Evolutionary conservation across 345 rosid species (phyloP).

Genomic region (Diplotaxis tenuifolia): DNA sequence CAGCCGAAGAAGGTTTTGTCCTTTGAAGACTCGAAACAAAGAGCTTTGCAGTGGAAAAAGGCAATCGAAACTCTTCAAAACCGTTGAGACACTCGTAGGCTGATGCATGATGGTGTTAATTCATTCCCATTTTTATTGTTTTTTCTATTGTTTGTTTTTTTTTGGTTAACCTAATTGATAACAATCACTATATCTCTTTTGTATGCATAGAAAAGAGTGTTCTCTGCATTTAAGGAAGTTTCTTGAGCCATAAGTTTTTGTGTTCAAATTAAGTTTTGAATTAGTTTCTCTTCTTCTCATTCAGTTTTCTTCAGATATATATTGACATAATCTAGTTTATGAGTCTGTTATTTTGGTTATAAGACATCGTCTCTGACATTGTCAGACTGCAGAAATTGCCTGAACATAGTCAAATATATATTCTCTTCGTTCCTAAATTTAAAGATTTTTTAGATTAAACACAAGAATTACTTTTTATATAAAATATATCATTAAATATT

Average conservation of each 20-base stretch:
- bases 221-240: neutral
- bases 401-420: neutral
- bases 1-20: slow-evolving; percentile 88
- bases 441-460: no score
- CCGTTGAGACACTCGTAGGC: slow-evolving; percentile 39
- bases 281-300: neutral
- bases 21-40: slow-evolving; percentile 84
- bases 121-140: neutral
- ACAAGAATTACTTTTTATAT: no score
- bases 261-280: slow-evolving; percentile 6
- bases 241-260: neutral
- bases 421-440: no score
- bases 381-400: neutral
- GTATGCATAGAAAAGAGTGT: neutral
- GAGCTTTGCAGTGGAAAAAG: slow-evolving; percentile 94
- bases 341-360: neutral
- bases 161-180: neutral
- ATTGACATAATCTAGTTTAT: neutral
- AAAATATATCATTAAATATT: no score
- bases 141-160: neutral
- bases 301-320: neutral
- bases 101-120: slow-evolving; percentile 13
- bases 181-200: neutral
- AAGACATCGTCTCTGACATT: neutral
- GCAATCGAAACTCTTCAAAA: slow-evolving; percentile 89